Evolutionary conservation across 148 eudicot genomes (phyloP).

Genomic region (Fagopyrum esculentum): DNA sequence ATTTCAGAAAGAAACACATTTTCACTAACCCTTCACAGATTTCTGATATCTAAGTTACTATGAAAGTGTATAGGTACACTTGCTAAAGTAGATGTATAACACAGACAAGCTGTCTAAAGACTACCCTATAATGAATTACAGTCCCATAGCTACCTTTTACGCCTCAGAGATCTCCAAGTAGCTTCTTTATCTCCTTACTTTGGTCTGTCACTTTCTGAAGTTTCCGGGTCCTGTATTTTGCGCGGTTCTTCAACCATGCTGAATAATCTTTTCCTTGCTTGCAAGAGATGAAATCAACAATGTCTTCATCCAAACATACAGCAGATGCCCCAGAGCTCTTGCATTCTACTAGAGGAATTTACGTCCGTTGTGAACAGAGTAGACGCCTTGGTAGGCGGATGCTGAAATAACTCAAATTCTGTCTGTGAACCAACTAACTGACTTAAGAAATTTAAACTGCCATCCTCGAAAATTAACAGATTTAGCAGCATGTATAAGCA

Average conservation of each 20-base stretch:
- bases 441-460: slow-evolving; percentile 35
- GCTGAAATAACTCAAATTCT: neutral
- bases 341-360: neutral
- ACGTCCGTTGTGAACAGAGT: neutral
- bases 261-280: neutral
- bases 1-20: neutral
- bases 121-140: neutral
- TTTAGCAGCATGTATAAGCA: slow-evolving; percentile 32
- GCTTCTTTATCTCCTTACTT: neutral
- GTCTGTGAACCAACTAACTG: slow-evolving; percentile 17
- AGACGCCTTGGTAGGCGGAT: neutral
- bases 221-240: no score
- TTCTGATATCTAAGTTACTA: no score
- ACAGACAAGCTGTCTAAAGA: neutral
- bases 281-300: neutral
- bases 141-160: neutral
- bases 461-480: slow-evolving; percentile 46
- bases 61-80: neutral
- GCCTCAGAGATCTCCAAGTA: neutral
- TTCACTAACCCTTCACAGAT: no score
- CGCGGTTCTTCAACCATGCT: no score
- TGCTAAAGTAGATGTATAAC: neutral
- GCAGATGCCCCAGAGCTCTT: neutral
- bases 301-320: neutral
- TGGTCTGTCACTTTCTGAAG: no score